Evolutionary conservation across 805 yeast genomes (phyloP), one percentile per base, ranked within the genome.

Genomic region (Sugiyamaella smithiae): DNA sequence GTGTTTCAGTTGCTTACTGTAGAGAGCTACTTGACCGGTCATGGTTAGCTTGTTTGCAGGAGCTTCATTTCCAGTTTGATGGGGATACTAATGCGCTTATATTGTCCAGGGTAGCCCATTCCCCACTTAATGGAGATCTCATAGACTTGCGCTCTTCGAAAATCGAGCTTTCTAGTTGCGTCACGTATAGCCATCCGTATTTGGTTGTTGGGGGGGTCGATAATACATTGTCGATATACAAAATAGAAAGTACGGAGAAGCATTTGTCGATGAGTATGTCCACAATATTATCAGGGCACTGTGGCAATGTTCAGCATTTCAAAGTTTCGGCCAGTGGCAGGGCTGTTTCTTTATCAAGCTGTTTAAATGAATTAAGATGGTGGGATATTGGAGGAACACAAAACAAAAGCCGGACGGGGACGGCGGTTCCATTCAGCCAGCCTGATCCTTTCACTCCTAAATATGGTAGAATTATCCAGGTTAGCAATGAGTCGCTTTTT

Each of bases 341-440:
- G 20, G 54, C 52, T 11, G 23, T 51, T 3, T 51, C 54, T 12
- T 46, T 51, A 1, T 43, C 48, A 22, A 14, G 29, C 6, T 17
- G 23, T 17, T 45, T 43, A 11, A 44, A 31, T 4, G 54, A 51
- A 36, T 32, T 51, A 16, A 24, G 35, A 5, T 43, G 54, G 45
- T 51, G 54, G 54, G 52, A 48, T 23, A 43, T 48, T 5, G 26
- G 29, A 8, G 29, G 7, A 26, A n/a, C n/a, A n/a, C n/a, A n/a
- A n/a, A n/a, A n/a, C n/a, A n/a, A n/a, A n/a, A n/a, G n/a, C n/a
- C n/a, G n/a, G n/a, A n/a, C n/a, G n/a, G n/a, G n/a, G n/a, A n/a
- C n/a, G n/a, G n/a, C n/a, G n/a, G n/a, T n/a, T n/a, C n/a, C n/a
- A n/a, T n/a, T n/a, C n/a, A n/a, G 14, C 14, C 33, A 29, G 8